A percentile compares a stretch with the other conserved stretches of the same genome.
phyloP scores from a whole-genome alignment of 1,284 basidiomycete genomes.

The Testicularia cyperi region DNA sequence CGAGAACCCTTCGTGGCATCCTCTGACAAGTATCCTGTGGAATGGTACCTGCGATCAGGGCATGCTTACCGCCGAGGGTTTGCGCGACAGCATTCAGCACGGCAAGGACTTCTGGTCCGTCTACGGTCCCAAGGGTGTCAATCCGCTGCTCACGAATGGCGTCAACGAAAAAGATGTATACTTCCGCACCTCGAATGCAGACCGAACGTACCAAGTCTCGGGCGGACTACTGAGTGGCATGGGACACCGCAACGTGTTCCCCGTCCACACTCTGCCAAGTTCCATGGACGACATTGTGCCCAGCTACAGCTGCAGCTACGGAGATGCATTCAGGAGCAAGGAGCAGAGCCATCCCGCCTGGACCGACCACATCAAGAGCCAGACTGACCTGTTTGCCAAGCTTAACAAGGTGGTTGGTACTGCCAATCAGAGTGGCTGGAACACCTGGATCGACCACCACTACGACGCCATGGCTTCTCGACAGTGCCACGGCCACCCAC shows the following conservation, averaged over 20 bases:
- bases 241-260: slow-evolving; percentile 58
- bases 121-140: slow-evolving; percentile 61
- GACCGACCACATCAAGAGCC: slow-evolving; percentile 64
- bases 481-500: slow-evolving; percentile 38
- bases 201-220: slow-evolving; percentile 65
- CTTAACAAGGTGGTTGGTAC: slow-evolving; percentile 65
- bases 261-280: slow-evolving; percentile 54
- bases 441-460: slow-evolving; percentile 63
- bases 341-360: slow-evolving; percentile 57
- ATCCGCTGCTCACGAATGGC: slow-evolving; percentile 63
- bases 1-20: slow-evolving; percentile 62
- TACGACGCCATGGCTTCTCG: slow-evolving; percentile 41
- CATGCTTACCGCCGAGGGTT: slow-evolving; percentile 65
- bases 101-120: slow-evolving; percentile 67
- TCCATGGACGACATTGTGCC: slow-evolving; percentile 64
- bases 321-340: slow-evolving; percentile 63
- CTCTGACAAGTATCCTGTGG: slow-evolving; percentile 66
- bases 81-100: slow-evolving; percentile 65
- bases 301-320: slow-evolving; percentile 64
- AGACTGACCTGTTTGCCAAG: slow-evolving; percentile 62
- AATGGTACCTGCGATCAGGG: slow-evolving; percentile 66
- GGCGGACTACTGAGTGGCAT: slow-evolving; percentile 66
- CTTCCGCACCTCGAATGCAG: slow-evolving; percentile 64
- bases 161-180: slow-evolving; percentile 61
- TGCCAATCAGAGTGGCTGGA: slow-evolving; percentile 63